phyloP scores from a whole-genome alignment of 306 rosid genomes.

The Nissolia schottii region DNA sequence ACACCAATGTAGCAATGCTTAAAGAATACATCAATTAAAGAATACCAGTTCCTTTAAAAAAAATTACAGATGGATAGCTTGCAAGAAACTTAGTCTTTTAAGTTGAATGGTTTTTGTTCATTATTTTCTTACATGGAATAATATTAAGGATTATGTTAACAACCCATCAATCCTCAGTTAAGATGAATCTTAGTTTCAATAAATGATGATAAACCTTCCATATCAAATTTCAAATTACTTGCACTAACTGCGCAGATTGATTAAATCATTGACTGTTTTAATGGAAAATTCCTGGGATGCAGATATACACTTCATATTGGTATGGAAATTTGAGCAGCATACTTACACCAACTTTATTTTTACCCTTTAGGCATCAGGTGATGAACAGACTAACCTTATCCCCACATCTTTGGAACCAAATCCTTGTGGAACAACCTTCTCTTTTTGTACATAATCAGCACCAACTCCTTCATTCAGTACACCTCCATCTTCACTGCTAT shows the following conservation, averaged over 20 bases:
- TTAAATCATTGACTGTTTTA: neutral
- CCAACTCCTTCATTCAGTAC: slow-evolving; percentile 91
- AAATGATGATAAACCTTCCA: neutral
- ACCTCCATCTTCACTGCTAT: slow-evolving; percentile 70
- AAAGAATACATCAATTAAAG: neutral
- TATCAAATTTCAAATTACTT: neutral
- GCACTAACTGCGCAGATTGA: neutral
- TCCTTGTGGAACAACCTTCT: slow-evolving; percentile 67
- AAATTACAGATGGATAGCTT: neutral
- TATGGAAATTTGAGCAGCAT: neutral
- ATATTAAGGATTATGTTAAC: neutral
- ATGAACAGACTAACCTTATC: slow-evolving; percentile 58
- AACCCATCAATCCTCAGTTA: neutral
- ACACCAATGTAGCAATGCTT: neutral
- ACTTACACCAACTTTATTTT: neutral
- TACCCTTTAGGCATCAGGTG: slow-evolving; percentile 5
- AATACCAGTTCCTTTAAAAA: too few relatives aligned
- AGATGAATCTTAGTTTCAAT: neutral
- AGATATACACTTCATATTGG: neutral
- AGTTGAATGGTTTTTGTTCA: neutral
- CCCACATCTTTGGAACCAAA: slow-evolving; percentile 68
- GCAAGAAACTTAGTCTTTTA: neutral
- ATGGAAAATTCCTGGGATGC: neutral
- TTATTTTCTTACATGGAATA: neutral
- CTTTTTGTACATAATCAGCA: slow-evolving; percentile 98